phyloP scores from a whole-genome alignment of 164 flowering plant genomes.

The Annona squamosa region DNA sequence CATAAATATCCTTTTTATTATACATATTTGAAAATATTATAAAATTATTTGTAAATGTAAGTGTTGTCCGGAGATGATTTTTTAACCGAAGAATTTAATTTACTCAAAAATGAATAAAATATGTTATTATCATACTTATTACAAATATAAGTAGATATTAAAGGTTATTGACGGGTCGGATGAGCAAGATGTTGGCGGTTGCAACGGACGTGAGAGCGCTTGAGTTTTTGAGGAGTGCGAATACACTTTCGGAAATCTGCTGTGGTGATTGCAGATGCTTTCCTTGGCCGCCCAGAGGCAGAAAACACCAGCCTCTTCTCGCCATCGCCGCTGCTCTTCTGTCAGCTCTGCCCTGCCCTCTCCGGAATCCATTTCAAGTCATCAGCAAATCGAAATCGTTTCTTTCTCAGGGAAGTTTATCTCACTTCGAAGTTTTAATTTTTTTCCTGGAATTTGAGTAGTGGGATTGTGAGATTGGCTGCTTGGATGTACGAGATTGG shows the following conservation, averaged over 20 bases:
- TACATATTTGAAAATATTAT: too few relatives aligned
- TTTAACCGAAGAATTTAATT: too few relatives aligned
- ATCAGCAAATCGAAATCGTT: neutral
- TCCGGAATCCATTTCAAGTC: neutral
- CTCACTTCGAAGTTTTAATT: neutral
- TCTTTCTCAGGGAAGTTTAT: neutral
- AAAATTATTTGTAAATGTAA: too few relatives aligned
- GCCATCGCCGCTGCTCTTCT: neutral
- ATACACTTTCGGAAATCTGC: neutral
- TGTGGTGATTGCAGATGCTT: neutral
- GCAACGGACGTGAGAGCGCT: neutral
- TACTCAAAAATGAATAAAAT: too few relatives aligned
- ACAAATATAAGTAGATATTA: too few relatives aligned
- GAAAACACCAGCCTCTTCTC: neutral
- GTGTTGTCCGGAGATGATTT: too few relatives aligned
- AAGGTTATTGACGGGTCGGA: too few relatives aligned
- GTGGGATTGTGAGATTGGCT: neutral
- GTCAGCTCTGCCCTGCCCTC: neutral
- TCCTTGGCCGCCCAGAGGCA: neutral
- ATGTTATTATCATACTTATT: too few relatives aligned
- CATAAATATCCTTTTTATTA: too few relatives aligned
- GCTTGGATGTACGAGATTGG: neutral
- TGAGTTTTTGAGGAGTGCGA: neutral
- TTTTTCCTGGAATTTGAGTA: neutral
- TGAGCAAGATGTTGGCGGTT: too few relatives aligned